A percentile compares a stretch with the other conserved stretches of the same genome.
Evolutionary conservation across 2,329 filamentous ascomycete genomes (phyloP).

Genomic region (Daldinia eschscholtzii): DNA sequence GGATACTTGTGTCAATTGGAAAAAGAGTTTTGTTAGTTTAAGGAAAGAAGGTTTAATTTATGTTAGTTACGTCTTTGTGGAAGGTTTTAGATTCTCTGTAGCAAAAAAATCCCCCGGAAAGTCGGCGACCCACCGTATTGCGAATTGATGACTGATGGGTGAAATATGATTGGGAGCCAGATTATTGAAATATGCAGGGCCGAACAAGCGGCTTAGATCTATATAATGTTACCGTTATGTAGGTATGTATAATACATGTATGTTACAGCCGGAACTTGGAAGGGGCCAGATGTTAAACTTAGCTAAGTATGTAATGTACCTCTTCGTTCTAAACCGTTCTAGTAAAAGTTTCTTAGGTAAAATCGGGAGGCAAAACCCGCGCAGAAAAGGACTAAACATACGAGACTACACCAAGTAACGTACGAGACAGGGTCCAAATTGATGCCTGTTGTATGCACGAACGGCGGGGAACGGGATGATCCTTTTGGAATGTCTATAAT

Average conservation of each 20-base stretch:
- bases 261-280: background rate
- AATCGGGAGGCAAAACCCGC: slow-evolving; percentile 12
- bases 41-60: slow-evolving; percentile 24
- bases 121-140: slow-evolving; percentile 4
- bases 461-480: slow-evolving; percentile 6
- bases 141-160: slow-evolving; percentile 38
- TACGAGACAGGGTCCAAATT: slow-evolving; percentile 3
- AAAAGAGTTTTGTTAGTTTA: slow-evolving; percentile 14
- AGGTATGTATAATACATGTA: background rate
- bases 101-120: background rate
- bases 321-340: background rate
- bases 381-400: slow-evolving; percentile 4
- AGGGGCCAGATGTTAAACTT: background rate
- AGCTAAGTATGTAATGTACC: background rate
- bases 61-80: slow-evolving; percentile 5
- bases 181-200: slow-evolving; percentile 23
- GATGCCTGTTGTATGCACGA: slow-evolving; percentile 7
- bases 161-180: slow-evolving; percentile 36
- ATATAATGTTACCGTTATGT: background rate
- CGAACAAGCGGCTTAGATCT: slow-evolving; percentile 28
- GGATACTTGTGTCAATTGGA: slow-evolving; percentile 17
- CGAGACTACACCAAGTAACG: slow-evolving; percentile 12
- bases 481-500: background rate
- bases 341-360: background rate
- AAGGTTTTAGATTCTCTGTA: slow-evolving; percentile 24